Conservation (phyloP, 805 yeast species). For the Yamadazyma sp. region DNA sequence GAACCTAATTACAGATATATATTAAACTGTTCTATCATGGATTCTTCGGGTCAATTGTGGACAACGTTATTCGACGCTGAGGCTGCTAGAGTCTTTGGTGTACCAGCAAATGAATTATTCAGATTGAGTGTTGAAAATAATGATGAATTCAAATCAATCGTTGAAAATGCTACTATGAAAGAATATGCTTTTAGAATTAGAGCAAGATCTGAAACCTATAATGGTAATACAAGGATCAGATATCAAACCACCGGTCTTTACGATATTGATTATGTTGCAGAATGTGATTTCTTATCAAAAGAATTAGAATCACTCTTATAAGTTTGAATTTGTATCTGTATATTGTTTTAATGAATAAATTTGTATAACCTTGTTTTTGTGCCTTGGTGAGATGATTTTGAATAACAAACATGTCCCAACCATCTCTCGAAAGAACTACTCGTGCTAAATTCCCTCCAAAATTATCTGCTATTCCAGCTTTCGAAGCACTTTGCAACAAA, state of each 20-base stretch:
- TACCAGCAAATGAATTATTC: conserved; percentile 61
- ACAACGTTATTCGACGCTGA: conserved; percentile 82
- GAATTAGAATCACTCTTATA: conserved; percentile 31
- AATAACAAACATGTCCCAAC: too few relatives aligned
- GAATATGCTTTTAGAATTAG: conserved; percentile 74
- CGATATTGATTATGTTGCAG: conserved; percentile 54
- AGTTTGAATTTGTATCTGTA: too few relatives aligned
- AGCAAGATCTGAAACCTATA: conserved; percentile 81
- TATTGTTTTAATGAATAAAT: too few relatives aligned
- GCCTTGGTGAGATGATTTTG: too few relatives aligned
- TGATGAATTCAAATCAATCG: conserved; percentile 39
- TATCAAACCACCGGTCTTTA: conserved; percentile 60
- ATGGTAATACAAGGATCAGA: conserved; percentile 73
- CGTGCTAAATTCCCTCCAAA: too few relatives aligned
- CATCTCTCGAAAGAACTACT: too few relatives aligned
- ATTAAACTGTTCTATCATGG: conserved; percentile 72
- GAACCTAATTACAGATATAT: conserved; percentile 80
- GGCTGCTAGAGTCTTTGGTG: conserved; percentile 65
- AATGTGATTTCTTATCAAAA: conserved; percentile 55
- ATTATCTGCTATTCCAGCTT: too few relatives aligned
- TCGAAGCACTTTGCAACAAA: too few relatives aligned
- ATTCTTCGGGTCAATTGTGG: conserved; percentile 82
- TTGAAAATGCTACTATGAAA: conserved; percentile 54
- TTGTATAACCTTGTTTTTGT: too few relatives aligned
- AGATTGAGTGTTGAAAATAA: conserved; percentile 42